Evolutionary conservation across 306 rosid species (phyloP).

Genomic region (Malus orientalis): DNA sequence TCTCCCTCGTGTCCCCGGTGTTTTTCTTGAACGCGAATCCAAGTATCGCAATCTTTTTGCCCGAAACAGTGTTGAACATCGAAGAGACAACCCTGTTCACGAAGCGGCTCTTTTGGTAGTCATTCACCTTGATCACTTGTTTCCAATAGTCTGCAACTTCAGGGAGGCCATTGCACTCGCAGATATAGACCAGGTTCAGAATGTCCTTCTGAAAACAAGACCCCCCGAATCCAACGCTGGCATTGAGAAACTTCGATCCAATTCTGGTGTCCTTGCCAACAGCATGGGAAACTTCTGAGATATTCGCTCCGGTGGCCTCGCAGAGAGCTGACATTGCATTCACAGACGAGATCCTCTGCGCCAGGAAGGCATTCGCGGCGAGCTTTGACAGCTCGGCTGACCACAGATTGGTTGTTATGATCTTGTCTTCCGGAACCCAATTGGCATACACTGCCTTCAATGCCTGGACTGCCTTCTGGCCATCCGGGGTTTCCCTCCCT

Average conservation of each 20-base stretch:
- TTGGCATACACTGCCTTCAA: slow-evolving; percentile 52
- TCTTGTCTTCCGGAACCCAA: slow-evolving; percentile 74
- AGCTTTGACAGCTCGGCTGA: slow-evolving; percentile 78
- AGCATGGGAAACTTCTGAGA: slow-evolving; percentile 59
- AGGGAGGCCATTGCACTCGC: slow-evolving; percentile 68
- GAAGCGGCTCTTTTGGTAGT: slow-evolving; percentile 71
- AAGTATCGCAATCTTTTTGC: slow-evolving; percentile 63
- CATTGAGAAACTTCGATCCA: slow-evolving; percentile 58
- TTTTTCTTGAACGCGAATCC: slow-evolving; percentile 86
- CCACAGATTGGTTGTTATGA: slow-evolving; percentile 69
- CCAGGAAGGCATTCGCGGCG: slow-evolving; percentile 79
- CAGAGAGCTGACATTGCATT: slow-evolving; percentile 82
- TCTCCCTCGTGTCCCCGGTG: slow-evolving; percentile 76
- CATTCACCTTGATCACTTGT: slow-evolving; percentile 71
- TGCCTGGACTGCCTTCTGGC: slow-evolving; percentile 47
- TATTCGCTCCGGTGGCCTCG: slow-evolving; percentile 81
- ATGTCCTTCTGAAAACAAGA: slow-evolving; percentile 84
- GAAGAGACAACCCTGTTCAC: slow-evolving; percentile 65
- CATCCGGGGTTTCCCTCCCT: slow-evolving; percentile 54
- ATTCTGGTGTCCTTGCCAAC: slow-evolving; percentile 64
- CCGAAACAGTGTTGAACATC: slow-evolving; percentile 79
- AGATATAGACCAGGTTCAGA: slow-evolving; percentile 69
- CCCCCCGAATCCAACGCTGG: slow-evolving; percentile 92
- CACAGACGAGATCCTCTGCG: slow-evolving; percentile 75
- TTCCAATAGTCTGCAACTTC: slow-evolving; percentile 79